Evolutionary conservation across 805 yeast genomes (phyloP).

Genomic region (Wickerhamomyces alni): DNA sequence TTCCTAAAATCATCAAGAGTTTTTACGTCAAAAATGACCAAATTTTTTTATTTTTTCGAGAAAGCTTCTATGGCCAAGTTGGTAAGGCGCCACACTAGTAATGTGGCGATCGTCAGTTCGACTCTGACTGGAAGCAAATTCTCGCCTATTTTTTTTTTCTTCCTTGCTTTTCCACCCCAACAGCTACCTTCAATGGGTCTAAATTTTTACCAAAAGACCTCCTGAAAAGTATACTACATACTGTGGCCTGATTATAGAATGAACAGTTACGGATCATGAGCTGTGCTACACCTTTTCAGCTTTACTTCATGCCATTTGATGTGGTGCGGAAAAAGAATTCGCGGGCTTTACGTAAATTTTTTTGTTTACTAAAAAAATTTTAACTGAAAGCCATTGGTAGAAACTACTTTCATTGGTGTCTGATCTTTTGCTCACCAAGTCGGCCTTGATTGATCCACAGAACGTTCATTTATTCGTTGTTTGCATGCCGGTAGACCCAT

Average conservation of each 20-base stretch:
- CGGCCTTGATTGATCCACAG: neutral
- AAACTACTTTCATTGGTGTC: no score
- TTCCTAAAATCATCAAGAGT: no score
- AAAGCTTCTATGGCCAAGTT: slow-evolving; percentile 41
- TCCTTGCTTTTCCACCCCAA: neutral
- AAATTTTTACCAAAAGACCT: no score
- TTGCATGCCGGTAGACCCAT: no score
- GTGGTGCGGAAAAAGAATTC: no score
- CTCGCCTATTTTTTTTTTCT: slow-evolving; percentile 6
- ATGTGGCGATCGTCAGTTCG: slow-evolving; percentile 70
- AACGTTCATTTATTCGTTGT: no score
- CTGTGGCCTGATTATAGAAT: no score
- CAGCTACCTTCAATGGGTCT: neutral
- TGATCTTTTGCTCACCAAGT: neutral
- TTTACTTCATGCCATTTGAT: no score
- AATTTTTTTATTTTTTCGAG: neutral
- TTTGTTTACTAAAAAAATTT: neutral
- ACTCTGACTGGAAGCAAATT: slow-evolving; percentile 53
- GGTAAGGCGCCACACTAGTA: slow-evolving; percentile 77
- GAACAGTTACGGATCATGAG: no score
- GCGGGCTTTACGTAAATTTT: neutral
- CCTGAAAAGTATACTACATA: no score
- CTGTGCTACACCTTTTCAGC: no score
- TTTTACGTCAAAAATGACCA: no score
- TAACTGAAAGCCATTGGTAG: neutral